Evolutionary conservation across 768 basidiomycete species (phyloP).

Genomic region (Boletus rubroflammeus): DNA sequence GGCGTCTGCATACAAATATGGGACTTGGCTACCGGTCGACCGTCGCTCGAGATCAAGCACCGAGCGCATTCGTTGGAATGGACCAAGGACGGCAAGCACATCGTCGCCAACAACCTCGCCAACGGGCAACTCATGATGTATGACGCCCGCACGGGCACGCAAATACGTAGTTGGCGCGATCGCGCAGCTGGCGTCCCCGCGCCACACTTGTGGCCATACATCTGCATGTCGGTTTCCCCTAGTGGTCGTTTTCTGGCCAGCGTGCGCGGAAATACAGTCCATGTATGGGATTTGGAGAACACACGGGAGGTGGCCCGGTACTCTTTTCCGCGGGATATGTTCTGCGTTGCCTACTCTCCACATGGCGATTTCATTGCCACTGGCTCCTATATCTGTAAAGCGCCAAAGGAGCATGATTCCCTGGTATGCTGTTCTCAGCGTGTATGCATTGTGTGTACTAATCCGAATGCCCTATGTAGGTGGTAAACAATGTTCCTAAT

Average conservation of each 20-base stretch:
- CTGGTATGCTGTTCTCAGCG: conserved; percentile 3
- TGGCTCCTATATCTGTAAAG: conserved; percentile 16
- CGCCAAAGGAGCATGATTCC: conserved; percentile 5
- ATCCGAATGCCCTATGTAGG: conserved; percentile 2
- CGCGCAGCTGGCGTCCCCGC: not conserved
- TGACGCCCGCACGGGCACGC: conserved; percentile 14
- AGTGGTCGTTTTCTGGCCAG: conserved; percentile 15
- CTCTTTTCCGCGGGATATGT: conserved; percentile 21
- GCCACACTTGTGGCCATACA: conserved; percentile 20
- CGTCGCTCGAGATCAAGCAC: conserved; percentile 25
- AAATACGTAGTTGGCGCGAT: conserved; percentile 22
- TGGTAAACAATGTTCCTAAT: not conserved
- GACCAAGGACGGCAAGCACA: conserved; percentile 19
- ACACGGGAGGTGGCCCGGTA: conserved; percentile 17
- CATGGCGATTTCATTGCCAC: conserved; percentile 18
- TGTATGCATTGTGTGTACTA: not conserved
- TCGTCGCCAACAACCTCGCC: conserved; percentile 22
- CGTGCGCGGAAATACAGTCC: conserved; percentile 18
- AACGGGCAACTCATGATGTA: conserved; percentile 26
- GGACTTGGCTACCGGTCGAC: conserved; percentile 16
- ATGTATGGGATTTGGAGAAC: conserved; percentile 17
- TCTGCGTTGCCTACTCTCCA: conserved; percentile 23
- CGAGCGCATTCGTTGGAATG: conserved; percentile 25
- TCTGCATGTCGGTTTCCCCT: conserved; percentile 23
- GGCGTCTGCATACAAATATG: conserved; percentile 25